A percentile compares a stretch with the other conserved stretches of the same genome.
Conservation (phyloP, 1,139 yeast species). For the Blastobotrys niveus region DNA sequence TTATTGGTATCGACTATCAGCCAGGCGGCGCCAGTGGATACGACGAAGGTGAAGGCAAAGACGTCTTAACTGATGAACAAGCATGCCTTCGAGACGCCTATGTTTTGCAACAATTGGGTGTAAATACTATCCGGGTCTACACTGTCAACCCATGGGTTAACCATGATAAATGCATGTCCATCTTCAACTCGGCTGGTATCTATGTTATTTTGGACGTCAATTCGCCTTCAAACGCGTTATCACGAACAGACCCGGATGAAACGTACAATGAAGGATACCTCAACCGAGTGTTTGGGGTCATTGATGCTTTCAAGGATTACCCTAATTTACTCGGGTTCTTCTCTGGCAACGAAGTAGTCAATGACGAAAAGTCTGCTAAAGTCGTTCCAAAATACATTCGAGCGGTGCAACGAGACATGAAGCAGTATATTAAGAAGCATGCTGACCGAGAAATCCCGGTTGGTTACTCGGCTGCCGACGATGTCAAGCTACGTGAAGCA, state of each 20-base stretch:
- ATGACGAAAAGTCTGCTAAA: constrained; percentile 66
- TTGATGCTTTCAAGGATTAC: constrained; percentile 76
- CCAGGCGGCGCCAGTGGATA: constrained; percentile 69
- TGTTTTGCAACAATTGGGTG: constrained; percentile 67
- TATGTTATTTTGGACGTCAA: constrained; percentile 84
- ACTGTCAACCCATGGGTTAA: constrained; percentile 71
- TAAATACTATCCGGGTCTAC: constrained; percentile 57
- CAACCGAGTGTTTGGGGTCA: constrained; percentile 69
- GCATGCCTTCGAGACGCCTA: constrained; percentile 77
- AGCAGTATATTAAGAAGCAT: constrained; percentile 65
- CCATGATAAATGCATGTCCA: constrained; percentile 85
- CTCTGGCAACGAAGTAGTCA: constrained; percentile 89
- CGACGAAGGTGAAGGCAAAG: constrained; percentile 42
- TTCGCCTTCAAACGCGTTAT: constrained; percentile 65
- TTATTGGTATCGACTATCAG: constrained; percentile 64
- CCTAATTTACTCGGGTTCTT: constrained; percentile 87
- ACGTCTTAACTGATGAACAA: constrained; percentile 68
- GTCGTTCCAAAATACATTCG: constrained; percentile 60
- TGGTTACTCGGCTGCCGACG: constrained; percentile 93
- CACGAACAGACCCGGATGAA: constrained; percentile 67
- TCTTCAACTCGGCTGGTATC: constrained; percentile 82
- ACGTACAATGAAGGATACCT: constrained; percentile 64
- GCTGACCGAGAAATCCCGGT: constrained; percentile 75
- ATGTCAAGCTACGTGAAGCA: constrained; percentile 59
- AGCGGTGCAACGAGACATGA: constrained; percentile 89